Percentiles rank a stretch among this genome's conserved stretches.
Evolutionary conservation across 768 basidiomycete genomes (phyloP).

Genomic region (Boletus rex-veris): DNA sequence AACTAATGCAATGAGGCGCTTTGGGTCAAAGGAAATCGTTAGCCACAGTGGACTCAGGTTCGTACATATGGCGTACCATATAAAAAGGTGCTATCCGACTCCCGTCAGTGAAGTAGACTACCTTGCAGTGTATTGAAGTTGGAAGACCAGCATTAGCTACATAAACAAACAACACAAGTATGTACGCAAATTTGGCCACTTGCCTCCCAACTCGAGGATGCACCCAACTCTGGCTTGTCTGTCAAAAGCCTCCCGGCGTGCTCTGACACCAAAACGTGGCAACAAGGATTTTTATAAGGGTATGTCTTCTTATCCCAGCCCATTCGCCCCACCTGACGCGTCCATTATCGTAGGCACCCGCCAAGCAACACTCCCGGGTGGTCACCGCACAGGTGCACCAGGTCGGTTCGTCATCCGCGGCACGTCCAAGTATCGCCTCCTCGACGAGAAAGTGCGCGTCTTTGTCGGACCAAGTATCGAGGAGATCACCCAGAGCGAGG

Average conservation of each 20-base stretch:
- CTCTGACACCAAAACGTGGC: constrained; percentile 80
- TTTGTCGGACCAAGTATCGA: constrained; percentile 77
- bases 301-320: constrained; percentile 25
- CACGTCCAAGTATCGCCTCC: constrained; percentile 73
- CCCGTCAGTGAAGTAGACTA: too few species aligned
- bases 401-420: constrained; percentile 79
- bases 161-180: neutral
- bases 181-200: too few species aligned
- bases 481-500: constrained; percentile 54
- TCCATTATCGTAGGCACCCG: constrained; percentile 56
- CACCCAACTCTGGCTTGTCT: constrained; percentile 62
- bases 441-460: constrained; percentile 80
- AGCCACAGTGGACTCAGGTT: too few species aligned
- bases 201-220: constrained; percentile 41
- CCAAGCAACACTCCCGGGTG: constrained; percentile 79
- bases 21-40: too few species aligned
- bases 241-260: constrained; percentile 80
- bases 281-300: constrained; percentile 99
- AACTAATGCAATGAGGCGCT: too few species aligned
- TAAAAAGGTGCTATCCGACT: too few species aligned
- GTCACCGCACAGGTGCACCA: constrained; percentile 83
- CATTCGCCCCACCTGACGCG: neutral
- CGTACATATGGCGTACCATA: too few species aligned
- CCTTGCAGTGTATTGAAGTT: too few species aligned
- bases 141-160: too few species aligned